phyloP scores from a whole-genome alignment of 805 yeast species.

The Babjeviella inositovora region DNA sequence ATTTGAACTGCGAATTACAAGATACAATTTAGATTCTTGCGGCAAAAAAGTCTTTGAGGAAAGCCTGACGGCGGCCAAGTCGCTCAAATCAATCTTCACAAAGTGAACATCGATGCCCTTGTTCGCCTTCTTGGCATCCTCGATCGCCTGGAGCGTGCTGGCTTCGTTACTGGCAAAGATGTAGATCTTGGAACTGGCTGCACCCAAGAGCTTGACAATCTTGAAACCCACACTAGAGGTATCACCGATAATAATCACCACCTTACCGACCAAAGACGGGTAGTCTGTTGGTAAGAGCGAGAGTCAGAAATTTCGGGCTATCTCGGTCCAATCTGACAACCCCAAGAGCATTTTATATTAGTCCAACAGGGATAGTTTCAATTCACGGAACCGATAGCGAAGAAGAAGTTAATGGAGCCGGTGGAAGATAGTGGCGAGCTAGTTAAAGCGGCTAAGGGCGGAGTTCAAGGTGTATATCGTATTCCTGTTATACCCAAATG shows the following conservation, averaged over 20 bases:
- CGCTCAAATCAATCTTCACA: constrained; percentile 9
- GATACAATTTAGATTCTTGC: constrained; percentile 1
- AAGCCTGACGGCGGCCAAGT: constrained; percentile 6
- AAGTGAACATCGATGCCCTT: constrained; percentile 3
- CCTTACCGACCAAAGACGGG: constrained; percentile 8
- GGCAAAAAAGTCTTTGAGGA: constrained; percentile 5
- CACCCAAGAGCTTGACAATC: constrained; percentile 7
- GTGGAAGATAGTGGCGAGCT: too few species aligned
- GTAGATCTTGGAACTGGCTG: constrained; percentile 7
- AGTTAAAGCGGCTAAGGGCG: too few species aligned
- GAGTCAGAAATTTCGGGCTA: too few species aligned
- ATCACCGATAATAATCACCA: constrained; percentile 9
- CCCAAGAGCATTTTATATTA: too few species aligned
- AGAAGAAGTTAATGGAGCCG: too few species aligned
- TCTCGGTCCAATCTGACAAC: too few species aligned
- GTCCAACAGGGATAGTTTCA: too few species aligned
- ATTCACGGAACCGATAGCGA: too few species aligned
- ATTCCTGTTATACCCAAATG: too few species aligned
- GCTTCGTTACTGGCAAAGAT: constrained; percentile 7
- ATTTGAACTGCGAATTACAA: too few species aligned
- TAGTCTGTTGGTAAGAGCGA: constrained; percentile 4
- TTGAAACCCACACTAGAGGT: constrained; percentile 10
- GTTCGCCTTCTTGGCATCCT: constrained; percentile 5
- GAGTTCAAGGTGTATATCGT: too few species aligned
- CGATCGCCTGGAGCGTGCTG: constrained; percentile 6